These are phyloP conservation scores for Mycena metata DNA, from an alignment of 768 basidiomycete species.

Conservation along the genomic window DNA sequence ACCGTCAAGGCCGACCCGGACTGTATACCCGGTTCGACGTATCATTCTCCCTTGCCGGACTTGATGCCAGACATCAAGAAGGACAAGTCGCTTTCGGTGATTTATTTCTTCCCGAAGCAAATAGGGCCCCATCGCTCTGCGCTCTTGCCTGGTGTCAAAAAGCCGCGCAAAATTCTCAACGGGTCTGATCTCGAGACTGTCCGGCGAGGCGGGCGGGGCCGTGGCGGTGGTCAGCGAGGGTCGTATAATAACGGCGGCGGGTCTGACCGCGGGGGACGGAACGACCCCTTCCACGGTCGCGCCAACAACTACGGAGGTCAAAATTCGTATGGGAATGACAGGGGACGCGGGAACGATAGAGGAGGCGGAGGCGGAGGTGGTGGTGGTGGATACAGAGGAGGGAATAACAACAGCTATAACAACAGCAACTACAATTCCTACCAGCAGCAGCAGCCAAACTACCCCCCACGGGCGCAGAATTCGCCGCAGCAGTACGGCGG, in stretches of 20 bases:
- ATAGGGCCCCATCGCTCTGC: slow-evolving; percentile 86
- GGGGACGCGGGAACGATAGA: slow-evolving; percentile 44
- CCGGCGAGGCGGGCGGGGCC: slow-evolving; percentile 65
- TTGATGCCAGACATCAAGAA: slow-evolving; percentile 82
- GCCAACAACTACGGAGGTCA: slow-evolving; percentile 55
- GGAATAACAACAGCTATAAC: slow-evolving; percentile 34
- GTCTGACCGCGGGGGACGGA: slow-evolving; percentile 52
- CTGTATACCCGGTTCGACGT: slow-evolving; percentile 93
- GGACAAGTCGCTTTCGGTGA: slow-evolving; percentile 88
- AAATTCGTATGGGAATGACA: slow-evolving; percentile 45
- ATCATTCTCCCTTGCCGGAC: slow-evolving; percentile 78
- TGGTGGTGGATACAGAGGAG: slow-evolving; percentile 42
- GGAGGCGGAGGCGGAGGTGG: slow-evolving; percentile 37
- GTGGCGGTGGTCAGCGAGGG: slow-evolving; percentile 63
- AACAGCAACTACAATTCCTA: slow-evolving; percentile 50
- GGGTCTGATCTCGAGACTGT: slow-evolving; percentile 79
- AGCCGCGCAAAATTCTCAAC: slow-evolving; percentile 71
- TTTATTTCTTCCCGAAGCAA: slow-evolving; percentile 93
- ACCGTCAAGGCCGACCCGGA: slow-evolving; percentile 85
- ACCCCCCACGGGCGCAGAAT: slow-evolving; percentile 47
- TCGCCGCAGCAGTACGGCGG: slow-evolving; percentile 52
- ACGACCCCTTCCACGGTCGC: slow-evolving; percentile 64
- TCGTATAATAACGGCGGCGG: slow-evolving; percentile 47
- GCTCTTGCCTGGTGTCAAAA: slow-evolving; percentile 79
- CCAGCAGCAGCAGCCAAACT: slow-evolving; percentile 50